Conservation (phyloP, 257 asterid species). For the Striga asiatica region DNA sequence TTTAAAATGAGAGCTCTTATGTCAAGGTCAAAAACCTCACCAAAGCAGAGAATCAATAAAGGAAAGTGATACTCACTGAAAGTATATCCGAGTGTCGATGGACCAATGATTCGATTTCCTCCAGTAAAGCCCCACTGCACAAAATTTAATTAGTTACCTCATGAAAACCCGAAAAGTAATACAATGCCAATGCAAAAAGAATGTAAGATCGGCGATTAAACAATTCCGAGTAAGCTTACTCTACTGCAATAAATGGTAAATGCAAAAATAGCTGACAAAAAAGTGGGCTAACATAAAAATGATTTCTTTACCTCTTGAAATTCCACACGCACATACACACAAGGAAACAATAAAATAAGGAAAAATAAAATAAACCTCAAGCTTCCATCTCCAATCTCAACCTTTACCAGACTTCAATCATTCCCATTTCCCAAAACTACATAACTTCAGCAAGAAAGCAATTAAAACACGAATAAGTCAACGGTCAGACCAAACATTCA, state of each 20-base stretch:
- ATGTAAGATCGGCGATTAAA: background rate
- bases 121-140: conserved; percentile 71
- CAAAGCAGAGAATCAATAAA: background rate
- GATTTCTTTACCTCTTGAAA: background rate
- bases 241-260: background rate
- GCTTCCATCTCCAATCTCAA: background rate
- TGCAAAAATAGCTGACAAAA: background rate
- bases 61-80: conserved; percentile 46
- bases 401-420: background rate
- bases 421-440: background rate
- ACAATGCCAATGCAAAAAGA: background rate
- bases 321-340: no score
- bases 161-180: background rate
- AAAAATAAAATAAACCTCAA: background rate
- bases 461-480: conserved; percentile 12
- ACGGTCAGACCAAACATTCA: conserved; percentile 16
- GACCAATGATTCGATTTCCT: conserved; percentile 78
- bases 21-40: background rate
- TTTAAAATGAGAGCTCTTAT: background rate
- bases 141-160: conserved; percentile 12
- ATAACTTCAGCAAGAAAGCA: conserved; percentile 4
- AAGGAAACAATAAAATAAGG: no score
- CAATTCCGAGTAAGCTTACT: background rate
- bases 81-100: conserved; percentile 89
- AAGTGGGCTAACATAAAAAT: background rate